These are phyloP conservation scores for Leccinum uliginosum DNA, from an alignment of 768 basidiomycete species.

Conservation along the genomic window DNA sequence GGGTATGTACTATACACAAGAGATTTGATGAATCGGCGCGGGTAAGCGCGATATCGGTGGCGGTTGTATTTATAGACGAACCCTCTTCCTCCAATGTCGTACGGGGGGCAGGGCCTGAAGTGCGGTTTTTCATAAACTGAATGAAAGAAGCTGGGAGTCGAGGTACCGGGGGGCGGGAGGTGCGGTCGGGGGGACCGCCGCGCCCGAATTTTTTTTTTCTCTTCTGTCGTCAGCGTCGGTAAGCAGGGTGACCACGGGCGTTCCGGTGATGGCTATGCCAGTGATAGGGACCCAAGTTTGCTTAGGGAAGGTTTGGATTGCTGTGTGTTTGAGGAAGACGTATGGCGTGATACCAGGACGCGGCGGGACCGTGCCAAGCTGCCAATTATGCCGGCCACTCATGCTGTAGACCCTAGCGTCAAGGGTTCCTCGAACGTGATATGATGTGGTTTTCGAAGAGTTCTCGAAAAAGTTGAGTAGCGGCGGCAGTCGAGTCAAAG, in stretches of 20 bases:
- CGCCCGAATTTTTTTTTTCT: not conserved
- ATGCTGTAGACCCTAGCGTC: not conserved
- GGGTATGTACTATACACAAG: not conserved
- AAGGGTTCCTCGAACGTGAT: not conserved
- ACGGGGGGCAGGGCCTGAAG: not conserved
- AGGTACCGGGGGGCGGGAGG: not conserved
- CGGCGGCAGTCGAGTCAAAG: not conserved
- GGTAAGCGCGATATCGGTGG: slow-evolving; percentile 3
- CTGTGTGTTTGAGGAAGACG: not conserved
- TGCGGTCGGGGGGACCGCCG: not conserved
- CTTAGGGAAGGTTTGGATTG: not conserved
- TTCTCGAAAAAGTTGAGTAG: not conserved
- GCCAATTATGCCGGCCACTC: not conserved
- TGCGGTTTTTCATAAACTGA: not conserved
- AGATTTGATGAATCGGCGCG: slow-evolving; percentile 6
- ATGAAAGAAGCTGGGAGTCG: not conserved
- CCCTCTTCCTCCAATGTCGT: not conserved
- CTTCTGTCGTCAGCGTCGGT: not conserved
- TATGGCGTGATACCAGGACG: not conserved
- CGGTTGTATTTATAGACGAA: not conserved
- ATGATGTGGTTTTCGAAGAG: not conserved
- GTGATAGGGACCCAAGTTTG: not conserved
- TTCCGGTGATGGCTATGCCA: no score
- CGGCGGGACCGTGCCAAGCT: not conserved
- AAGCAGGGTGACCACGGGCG: slow-evolving; percentile 2